phyloP scores from a whole-genome alignment of 768 basidiomycete genomes.

The Suillus fuscotomentosus region DNA sequence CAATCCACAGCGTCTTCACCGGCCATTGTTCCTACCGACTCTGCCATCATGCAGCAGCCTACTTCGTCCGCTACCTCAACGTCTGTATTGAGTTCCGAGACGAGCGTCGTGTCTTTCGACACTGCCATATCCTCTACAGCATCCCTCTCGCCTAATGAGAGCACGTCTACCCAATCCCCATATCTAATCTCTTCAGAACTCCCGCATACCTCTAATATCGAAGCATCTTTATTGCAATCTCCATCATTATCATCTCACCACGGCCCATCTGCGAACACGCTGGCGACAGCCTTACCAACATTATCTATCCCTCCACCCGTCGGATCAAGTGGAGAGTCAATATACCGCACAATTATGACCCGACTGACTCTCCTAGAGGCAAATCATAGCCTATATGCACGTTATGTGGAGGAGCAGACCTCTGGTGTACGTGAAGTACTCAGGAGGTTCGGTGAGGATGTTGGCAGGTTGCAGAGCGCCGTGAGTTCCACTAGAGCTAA shows the following conservation, averaged over 20 bases:
- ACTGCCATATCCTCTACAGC: neutral
- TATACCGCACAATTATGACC: constrained; percentile 96
- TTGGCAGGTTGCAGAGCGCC: constrained; percentile 74
- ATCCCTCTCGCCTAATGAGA: neutral
- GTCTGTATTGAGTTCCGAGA: neutral
- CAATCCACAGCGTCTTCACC: neutral
- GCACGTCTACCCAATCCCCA: neutral
- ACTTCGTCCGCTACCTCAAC: neutral
- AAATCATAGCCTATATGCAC: constrained; percentile 80
- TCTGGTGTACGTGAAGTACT: constrained; percentile 72
- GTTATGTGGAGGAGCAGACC: constrained; percentile 91
- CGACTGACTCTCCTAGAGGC: constrained; percentile 81
- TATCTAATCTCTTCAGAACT: neutral
- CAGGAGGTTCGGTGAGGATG: constrained; percentile 69
- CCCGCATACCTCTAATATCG: neutral
- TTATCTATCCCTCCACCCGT: neutral
- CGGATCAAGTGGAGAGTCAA: constrained; percentile 68
- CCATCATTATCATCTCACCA: neutral
- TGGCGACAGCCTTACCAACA: neutral
- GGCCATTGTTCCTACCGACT: neutral
- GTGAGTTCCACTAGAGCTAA: constrained; percentile 40
- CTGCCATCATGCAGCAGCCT: neutral
- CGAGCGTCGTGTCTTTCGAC: neutral
- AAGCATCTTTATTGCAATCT: neutral
- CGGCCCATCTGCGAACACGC: constrained; percentile 9